Evolutionary conservation across 768 basidiomycete genomes (phyloP), one percentile per base, ranked within the genome.

Genomic region (Suillus occidentalis): DNA sequence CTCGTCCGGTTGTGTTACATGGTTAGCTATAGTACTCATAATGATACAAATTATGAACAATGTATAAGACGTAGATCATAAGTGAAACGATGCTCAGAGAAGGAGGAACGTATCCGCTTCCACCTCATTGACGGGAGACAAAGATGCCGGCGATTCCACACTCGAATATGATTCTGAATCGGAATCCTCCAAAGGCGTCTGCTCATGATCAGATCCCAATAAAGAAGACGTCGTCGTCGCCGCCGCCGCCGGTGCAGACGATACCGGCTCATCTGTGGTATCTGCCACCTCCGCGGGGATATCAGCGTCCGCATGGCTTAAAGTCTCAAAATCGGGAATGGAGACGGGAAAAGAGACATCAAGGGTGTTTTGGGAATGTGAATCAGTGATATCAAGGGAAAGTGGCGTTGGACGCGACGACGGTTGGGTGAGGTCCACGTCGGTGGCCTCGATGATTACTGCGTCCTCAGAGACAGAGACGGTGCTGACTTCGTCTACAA

Each of bases 81-180:
- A 57, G n/a, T 57, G 13, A 39, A 31, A 4, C 31, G 28, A 3
- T 42, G 53, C 34, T 40, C 43, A 25, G 40, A 43, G 64, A 56
- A 77, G 66, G 18, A 78, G 71, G 63, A 75, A 76, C 0, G 72
- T 69, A 47, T 77, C 58, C 2, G 45, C 39, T 22, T 47, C 60
- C 7, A 28, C 10, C 14, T 60, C 63, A 6, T 37, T 58, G 22
- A 58, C 9, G 42, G 57, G 52, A 45, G 47, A 42, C 22, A 20
- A 31, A 43, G 43, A 20, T n/a, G 34, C 28, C 4, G 20, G 13
- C 28, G 61, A 37, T n/a, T 55, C 58, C 18, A 43, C 31, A 18
- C 43, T 18, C 13, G 20, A 42, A 34, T 9, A 52, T 25, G 13
- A 16, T 16, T 60, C 45, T 25, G 50, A 22, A 28, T 50, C 49